Percentiles rank a stretch among this genome's conserved stretches.
Conservation (phyloP, 495 filamentous ascomycete genomes). For the Evernia prunastri region DNA sequence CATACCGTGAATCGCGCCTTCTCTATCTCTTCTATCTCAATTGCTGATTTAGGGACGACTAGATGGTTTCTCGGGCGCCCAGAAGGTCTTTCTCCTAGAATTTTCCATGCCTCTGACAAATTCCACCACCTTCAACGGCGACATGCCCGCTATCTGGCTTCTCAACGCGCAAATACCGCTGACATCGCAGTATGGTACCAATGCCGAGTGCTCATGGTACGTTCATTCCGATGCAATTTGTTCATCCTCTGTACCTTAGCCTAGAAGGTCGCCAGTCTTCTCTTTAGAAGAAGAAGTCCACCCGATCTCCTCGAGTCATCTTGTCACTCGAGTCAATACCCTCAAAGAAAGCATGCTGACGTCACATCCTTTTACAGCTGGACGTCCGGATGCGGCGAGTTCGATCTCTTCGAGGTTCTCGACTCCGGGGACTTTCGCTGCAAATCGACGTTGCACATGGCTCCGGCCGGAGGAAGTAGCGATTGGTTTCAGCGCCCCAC, state of each 20-base stretch:
- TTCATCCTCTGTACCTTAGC: too few relatives aligned
- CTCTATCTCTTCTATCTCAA: not conserved
- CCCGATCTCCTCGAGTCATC: too few relatives aligned
- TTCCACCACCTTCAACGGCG: conserved; percentile 35
- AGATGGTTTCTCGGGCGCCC: conserved; percentile 60
- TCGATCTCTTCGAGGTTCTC: conserved; percentile 65
- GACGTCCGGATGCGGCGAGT: conserved; percentile 61
- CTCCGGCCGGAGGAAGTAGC: conserved; percentile 43
- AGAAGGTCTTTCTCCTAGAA: conserved; percentile 61
- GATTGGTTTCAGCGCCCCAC: conserved; percentile 60
- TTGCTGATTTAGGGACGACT: conserved; percentile 14
- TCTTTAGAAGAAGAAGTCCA: too few relatives aligned
- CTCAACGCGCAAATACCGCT: conserved; percentile 63
- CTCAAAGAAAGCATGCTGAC: too few relatives aligned
- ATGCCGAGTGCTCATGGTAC: conserved; percentile 38
- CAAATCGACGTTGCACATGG: conserved; percentile 56
- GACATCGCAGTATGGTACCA: conserved; percentile 55
- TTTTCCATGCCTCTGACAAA: conserved; percentile 57
- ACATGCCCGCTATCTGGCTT: conserved; percentile 64
- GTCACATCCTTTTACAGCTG: conserved; percentile 46
- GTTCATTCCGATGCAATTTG: too few relatives aligned
- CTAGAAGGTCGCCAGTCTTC: too few relatives aligned
- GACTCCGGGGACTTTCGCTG: conserved; percentile 37
- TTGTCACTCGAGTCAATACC: too few relatives aligned
- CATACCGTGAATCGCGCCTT: conserved; percentile 53